phyloP scores from a whole-genome alignment of 2,329 filamentous ascomycete species.

The Alternaria novae-zelandiae region DNA sequence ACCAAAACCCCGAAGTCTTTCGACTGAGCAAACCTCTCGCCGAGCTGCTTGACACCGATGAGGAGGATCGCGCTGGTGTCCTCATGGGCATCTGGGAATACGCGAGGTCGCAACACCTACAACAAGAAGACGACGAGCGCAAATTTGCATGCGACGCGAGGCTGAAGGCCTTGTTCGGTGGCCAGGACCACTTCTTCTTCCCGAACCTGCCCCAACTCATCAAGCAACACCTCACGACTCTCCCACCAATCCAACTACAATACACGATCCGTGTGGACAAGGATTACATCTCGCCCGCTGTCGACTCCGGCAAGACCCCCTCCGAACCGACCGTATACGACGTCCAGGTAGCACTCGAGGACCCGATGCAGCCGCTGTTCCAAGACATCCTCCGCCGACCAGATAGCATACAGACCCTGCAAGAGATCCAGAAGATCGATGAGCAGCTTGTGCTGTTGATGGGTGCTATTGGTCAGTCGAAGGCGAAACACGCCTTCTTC shows the following conservation, averaged over 20 bases:
- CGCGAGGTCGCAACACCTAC: constrained; percentile 80
- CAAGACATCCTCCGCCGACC: constrained; percentile 56
- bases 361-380: constrained; percentile 75
- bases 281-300: constrained; percentile 60
- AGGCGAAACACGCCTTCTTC: constrained; percentile 90
- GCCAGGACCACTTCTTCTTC: constrained; percentile 78
- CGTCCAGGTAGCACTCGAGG: constrained; percentile 81
- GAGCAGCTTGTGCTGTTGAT: constrained; percentile 84
- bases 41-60: constrained; percentile 82
- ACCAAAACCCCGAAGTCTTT: constrained; percentile 86
- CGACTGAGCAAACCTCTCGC: constrained; percentile 78
- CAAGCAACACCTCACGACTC: constrained; percentile 75
- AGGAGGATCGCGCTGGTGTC: constrained; percentile 86
- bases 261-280: constrained; percentile 94
- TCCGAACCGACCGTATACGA: constrained; percentile 88
- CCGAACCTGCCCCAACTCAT: constrained; percentile 84
- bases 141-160: constrained; percentile 89
- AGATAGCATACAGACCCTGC: constrained; percentile 67
- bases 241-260: constrained; percentile 80
- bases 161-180: constrained; percentile 75
- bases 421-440: constrained; percentile 77
- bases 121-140: constrained; percentile 94
- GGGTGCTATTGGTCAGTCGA: constrained; percentile 81
- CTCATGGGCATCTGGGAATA: constrained; percentile 97
- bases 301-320: constrained; percentile 70